A percentile compares a stretch with the other conserved stretches of the same genome.
These are phyloP conservation scores for Cyberlindnera xishuangbannaensis DNA, from an alignment of 805 yeast genomes.

Conservation along the genomic window DNA sequence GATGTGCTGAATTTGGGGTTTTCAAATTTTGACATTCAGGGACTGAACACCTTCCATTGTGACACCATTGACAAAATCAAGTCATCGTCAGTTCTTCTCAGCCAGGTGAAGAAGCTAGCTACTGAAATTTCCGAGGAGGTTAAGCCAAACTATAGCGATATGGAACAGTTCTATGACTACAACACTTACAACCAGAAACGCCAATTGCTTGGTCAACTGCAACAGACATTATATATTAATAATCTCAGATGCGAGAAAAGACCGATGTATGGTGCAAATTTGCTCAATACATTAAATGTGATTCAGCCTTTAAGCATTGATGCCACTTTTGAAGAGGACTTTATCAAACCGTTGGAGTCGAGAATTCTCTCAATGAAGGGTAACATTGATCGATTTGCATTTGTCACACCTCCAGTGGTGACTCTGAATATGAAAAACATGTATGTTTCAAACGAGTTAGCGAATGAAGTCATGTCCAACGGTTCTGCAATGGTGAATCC, in stretches of 20 bases:
- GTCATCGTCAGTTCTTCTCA: constrained; percentile 40
- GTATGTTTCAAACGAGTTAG: constrained; percentile 35
- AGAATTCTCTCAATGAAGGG: constrained; percentile 38
- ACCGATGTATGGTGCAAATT: constrained; percentile 66
- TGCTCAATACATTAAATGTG: constrained; percentile 38
- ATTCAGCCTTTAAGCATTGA: constrained; percentile 25
- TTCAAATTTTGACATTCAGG: constrained; percentile 33
- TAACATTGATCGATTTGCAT: constrained; percentile 68
- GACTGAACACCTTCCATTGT: constrained; percentile 40
- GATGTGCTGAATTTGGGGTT: constrained; percentile 58
- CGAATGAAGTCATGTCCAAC: constrained; percentile 26
- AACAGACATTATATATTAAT: constrained; percentile 60
- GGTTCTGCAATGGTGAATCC: constrained; percentile 35
- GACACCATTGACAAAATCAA: constrained; percentile 38
- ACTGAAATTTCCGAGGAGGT: constrained; percentile 25
- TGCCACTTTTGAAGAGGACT: constrained; percentile 20
- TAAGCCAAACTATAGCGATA: constrained; percentile 29
- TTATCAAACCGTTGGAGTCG: constrained; percentile 37
- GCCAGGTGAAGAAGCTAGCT: constrained; percentile 39
- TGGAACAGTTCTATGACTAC: constrained; percentile 55
- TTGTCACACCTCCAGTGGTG: constrained; percentile 83
- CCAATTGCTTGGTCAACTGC: constrained; percentile 44
- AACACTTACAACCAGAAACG: constrained; percentile 46
- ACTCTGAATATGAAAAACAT: constrained; percentile 62
- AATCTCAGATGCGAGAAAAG: constrained; percentile 52